phyloP scores from a whole-genome alignment of 169 alveolate genomes.

The Plasmodium malariae region DNA sequence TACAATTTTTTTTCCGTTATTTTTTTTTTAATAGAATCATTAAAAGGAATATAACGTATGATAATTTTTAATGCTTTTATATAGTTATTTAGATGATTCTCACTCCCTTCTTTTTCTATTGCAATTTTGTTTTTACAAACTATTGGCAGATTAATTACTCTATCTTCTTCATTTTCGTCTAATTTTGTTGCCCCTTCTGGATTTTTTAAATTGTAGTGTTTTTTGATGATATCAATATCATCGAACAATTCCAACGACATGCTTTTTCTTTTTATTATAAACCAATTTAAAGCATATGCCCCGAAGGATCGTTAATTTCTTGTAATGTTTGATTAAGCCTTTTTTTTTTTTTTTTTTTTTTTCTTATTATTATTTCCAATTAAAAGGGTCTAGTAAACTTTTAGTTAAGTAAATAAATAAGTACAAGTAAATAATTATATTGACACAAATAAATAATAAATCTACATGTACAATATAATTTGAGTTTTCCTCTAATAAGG shows the following conservation, averaged over 20 bases:
- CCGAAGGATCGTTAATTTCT: too few species aligned
- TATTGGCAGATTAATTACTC: constrained; percentile 13
- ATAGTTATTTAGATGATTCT: constrained; percentile 13
- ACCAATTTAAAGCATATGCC: too few species aligned
- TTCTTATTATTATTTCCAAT: too few species aligned
- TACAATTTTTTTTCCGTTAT: constrained; percentile 62
- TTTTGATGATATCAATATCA: constrained; percentile 36
- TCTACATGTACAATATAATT: too few species aligned
- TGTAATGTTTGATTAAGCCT: too few species aligned
- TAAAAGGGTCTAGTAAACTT: too few species aligned
- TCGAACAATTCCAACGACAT: constrained; percentile 27
- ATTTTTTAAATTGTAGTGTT: constrained; percentile 36
- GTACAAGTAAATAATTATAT: too few species aligned
- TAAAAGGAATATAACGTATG: constrained; percentile 51
- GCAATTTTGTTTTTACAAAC: constrained; percentile 40
- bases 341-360: too few species aligned
- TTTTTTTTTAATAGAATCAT: constrained; percentile 30
- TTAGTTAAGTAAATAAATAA: too few species aligned
- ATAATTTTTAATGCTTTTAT: constrained; percentile 45
- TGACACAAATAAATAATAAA: too few species aligned
- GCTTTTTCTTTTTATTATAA: too few species aligned
- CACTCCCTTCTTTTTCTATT: constrained; percentile 7
- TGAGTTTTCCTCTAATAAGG: too few species aligned
- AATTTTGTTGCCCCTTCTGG: constrained; percentile 10
- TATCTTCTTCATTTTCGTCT: constrained; percentile 59